These are phyloP conservation scores for Alternaria infectoria DNA, from an alignment of 2,329 filamentous ascomycete species.

Conservation along the genomic window DNA sequence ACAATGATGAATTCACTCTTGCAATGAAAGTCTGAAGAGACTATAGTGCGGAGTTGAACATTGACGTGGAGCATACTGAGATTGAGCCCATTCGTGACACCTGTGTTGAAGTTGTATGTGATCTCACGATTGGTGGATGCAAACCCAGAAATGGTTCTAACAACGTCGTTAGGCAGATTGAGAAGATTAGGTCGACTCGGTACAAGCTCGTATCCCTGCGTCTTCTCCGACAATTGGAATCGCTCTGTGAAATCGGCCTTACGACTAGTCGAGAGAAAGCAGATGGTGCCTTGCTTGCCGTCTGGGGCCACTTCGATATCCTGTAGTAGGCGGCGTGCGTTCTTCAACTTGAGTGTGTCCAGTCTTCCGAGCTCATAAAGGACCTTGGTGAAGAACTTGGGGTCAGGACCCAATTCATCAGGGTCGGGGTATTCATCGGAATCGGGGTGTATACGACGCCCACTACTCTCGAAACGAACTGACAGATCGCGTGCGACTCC, in stretches of 20 bases:
- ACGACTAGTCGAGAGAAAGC: neutral
- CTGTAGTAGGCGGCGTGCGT: neutral
- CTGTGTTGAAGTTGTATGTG: neutral
- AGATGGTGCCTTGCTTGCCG: neutral
- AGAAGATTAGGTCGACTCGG: rapidly evolving
- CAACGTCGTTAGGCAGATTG: rapidly evolving
- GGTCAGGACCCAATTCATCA: neutral
- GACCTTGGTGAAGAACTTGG: neutral
- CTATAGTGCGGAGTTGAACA: no score
- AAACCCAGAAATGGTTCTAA: rapidly evolving
- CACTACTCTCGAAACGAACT: neutral
- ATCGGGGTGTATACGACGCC: no score
- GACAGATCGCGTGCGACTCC: neutral
- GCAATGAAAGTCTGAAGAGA: neutral
- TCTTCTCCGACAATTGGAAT: neutral
- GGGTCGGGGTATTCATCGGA: neutral
- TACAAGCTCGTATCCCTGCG: rapidly evolving
- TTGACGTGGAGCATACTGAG: neutral
- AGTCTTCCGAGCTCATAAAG: rapidly evolving
- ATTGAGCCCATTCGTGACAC: neutral
- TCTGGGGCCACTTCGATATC: rapidly evolving
- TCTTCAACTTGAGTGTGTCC: neutral
- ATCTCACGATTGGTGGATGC: rapidly evolving
- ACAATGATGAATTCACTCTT: rapidly evolving
- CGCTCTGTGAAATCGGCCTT: rapidly evolving